Conservation (phyloP, 768 basidiomycete species). For the Tricholoma terreum region DNA sequence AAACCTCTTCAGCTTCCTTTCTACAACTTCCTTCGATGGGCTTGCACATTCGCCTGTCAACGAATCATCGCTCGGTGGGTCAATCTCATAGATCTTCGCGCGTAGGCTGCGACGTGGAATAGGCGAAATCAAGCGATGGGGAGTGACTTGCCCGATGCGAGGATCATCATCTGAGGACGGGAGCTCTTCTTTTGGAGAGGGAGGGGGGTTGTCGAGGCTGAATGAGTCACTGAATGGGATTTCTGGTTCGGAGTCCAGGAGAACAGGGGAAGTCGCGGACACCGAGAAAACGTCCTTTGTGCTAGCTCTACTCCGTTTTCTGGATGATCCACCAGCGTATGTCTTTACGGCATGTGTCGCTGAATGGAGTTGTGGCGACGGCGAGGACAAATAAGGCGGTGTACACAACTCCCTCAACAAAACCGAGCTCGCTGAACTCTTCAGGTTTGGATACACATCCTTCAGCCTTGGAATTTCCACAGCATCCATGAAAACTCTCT, state of each 20-base stretch:
- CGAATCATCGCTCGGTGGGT: conserved; percentile 47
- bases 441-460: conserved; percentile 10
- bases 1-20: conserved; percentile 37
- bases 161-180: conserved; percentile 65
- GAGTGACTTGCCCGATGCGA: conserved; percentile 62
- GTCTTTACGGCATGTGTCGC: background rate
- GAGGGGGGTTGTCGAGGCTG: background rate
- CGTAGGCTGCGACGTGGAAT: conserved; percentile 39
- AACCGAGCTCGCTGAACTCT: conserved; percentile 7
- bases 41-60: conserved; percentile 34
- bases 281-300: conserved; percentile 3
- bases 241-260: conserved; percentile 1
- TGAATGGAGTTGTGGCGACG: background rate
- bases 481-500: conserved; percentile 25
- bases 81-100: conserved; percentile 20
- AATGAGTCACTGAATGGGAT: conserved; percentile 7
- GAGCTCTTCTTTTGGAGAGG: conserved; percentile 22
- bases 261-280: background rate
- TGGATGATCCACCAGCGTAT: background rate
- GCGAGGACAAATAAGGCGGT: background rate
- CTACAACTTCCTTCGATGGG: conserved; percentile 43
- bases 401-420: background rate
- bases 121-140: conserved; percentile 66
- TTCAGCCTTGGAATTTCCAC: conserved; percentile 19
- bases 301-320: conserved; percentile 13